Conservation (phyloP, 2,329 filamentous ascomycete species). For the Sclerotinia spermophila region DNA sequence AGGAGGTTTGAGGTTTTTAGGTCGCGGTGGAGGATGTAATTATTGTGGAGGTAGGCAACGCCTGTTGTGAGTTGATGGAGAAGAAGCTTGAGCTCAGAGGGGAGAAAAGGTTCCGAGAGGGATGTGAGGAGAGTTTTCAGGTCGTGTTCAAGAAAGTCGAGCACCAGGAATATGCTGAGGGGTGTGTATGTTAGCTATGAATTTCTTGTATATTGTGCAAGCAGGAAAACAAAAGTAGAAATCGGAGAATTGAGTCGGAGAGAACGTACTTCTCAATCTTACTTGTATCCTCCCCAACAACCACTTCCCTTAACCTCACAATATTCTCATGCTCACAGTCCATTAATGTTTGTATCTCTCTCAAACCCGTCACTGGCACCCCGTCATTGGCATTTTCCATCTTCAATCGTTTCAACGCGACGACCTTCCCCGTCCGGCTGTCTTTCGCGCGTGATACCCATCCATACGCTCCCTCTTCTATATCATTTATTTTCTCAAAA, state of each 20-base stretch:
- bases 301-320: conserved; percentile 77
- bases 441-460: conserved; percentile 85
- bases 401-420: conserved; percentile 92
- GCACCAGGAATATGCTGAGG: conserved; percentile 80
- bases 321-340: conserved; percentile 79
- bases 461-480: conserved; percentile 96
- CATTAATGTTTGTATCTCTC: conserved; percentile 89
- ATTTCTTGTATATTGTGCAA: not conserved
- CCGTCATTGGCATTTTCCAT: conserved; percentile 71
- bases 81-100: conserved; percentile 88
- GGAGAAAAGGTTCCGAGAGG: conserved; percentile 90
- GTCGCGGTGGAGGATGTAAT: conserved; percentile 91
- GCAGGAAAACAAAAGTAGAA: not conserved
- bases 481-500: conserved; percentile 91
- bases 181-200: conserved; percentile 23
- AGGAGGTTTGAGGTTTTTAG: conserved; percentile 92
- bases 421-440: conserved; percentile 68
- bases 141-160: conserved; percentile 97
- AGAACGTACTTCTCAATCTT: conserved; percentile 52
- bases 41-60: conserved; percentile 77
- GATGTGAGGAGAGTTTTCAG: conserved; percentile 89
- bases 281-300: conserved; percentile 63
- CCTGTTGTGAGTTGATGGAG: conserved; percentile 78
- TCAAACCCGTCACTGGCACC: conserved; percentile 83
- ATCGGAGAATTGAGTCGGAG: conserved; percentile 16